Base-by-base conservation (phyloP, 371 early-diverging fungal species). In the Funneliformis caledonium region DNA sequence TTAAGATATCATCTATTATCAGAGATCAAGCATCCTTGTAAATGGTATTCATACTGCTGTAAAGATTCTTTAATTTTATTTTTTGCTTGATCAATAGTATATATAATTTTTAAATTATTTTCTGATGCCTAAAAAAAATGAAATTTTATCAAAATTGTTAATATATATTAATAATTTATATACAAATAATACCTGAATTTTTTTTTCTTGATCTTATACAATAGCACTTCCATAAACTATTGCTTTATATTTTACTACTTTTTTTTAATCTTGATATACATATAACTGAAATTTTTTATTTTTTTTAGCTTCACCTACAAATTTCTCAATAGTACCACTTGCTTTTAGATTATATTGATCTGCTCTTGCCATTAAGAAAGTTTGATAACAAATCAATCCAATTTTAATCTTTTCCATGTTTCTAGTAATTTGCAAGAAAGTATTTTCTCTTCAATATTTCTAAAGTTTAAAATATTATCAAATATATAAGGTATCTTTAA, bases 141-240 rank as follows among this genome's bases (percentile, higher is more conserved):
- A 62, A 62, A 8, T 10, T 31, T 62, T 22, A 62, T 9, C 26
- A 16, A 31, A 62, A 22, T 22, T 7, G n/a, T 61, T 62, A 62
- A 22, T 62, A 62, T 47, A 47, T 47, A 62, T 62, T 26, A 62
- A 62, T 62, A 62, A 62, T 62, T 10, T n/a, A 62, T 22, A 62
- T 62, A 22, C 19, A 62, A 62, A n/a, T 62, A 62, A 22, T 4
- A 62, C n/a, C 2, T 7, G n/a, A 22, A 22, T 19, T 62, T 62
- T 22, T 22, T 31, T 62, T 62, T 9, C 62, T 22, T 19, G 62
- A 62, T 22, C 31, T 62, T 22, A 9, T 22, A 22, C 8, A 62
- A 22, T n/a, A 62, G 62, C 62, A 22, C 62, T 62, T 8, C n/a
- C 62, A 62, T 62, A 47, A 47, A 47, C 47, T 47, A 8, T 47